Conservation (phyloP, 148 eudicot genomes). For the Chenopodium quinoa region DNA sequence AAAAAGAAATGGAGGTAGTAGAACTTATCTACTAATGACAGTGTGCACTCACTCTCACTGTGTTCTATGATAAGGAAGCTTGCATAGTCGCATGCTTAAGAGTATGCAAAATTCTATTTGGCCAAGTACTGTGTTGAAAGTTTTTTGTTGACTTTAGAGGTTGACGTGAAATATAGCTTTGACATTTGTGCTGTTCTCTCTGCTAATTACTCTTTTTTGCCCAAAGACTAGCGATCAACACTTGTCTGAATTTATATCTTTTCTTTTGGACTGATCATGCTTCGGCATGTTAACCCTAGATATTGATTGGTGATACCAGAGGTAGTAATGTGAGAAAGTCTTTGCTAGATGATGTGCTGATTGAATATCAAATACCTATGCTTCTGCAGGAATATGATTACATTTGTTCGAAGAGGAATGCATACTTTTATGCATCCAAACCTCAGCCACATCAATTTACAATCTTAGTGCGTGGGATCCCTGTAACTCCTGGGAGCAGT, state of each 20-base stretch:
- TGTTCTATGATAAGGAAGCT: neutral
- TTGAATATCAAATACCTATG: conserved; percentile 11
- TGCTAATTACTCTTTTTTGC: neutral
- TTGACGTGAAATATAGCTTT: neutral
- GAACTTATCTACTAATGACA: neutral
- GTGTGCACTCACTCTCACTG: neutral
- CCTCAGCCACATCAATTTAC: conserved; percentile 51
- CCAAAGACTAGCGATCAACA: neutral
- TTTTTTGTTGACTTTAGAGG: neutral
- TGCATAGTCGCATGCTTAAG: neutral
- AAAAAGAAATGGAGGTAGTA: too few relatives aligned
- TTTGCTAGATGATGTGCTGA: conserved; percentile 13
- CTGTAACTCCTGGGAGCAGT: conserved; percentile 39
- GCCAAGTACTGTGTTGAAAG: conserved; percentile 2
- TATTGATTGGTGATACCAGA: conserved; percentile 4
- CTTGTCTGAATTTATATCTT: neutral
- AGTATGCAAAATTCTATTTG: neutral
- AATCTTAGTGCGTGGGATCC: conserved; percentile 46
- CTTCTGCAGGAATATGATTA: conserved; percentile 46
- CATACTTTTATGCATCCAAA: conserved; percentile 40
- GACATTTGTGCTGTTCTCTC: neutral
- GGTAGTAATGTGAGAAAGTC: neutral
- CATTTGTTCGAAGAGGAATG: conserved; percentile 41
- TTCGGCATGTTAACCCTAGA: neutral
- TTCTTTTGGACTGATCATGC: neutral